phyloP scores from a whole-genome alignment of 805 yeast species.

The Cyberlindnera samutprakarnensis region DNA sequence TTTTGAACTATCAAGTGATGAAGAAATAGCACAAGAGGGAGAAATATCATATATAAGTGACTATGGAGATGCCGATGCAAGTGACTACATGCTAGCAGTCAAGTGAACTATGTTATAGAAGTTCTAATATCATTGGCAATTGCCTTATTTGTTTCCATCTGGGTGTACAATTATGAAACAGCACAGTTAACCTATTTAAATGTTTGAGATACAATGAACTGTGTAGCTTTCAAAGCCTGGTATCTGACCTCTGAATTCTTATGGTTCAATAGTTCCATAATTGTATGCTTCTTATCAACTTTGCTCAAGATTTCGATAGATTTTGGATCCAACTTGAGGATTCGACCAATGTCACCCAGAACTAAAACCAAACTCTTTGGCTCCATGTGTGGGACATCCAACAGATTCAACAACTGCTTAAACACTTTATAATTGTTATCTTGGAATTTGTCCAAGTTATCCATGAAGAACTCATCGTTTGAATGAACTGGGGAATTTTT shows the following conservation, averaged over 20 bases:
- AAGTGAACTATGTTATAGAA: conserved; percentile 11
- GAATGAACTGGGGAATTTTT: conserved; percentile 91
- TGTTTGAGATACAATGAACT: conserved; percentile 81
- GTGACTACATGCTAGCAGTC: conserved; percentile 20
- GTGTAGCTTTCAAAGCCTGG: conserved; percentile 95
- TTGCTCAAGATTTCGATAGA: conserved; percentile 45
- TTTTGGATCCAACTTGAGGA: conserved; percentile 57
- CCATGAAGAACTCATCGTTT: conserved; percentile 84
- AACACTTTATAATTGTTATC: conserved; percentile 69
- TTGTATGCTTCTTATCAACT: conserved; percentile 61
- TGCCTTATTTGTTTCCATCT: too few relatives aligned
- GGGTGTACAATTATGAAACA: too few relatives aligned
- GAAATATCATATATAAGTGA: too few relatives aligned
- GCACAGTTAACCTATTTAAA: conserved; percentile 40
- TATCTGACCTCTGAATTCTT: conserved; percentile 84
- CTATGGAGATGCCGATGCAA: conserved; percentile 21
- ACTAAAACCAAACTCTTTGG: conserved; percentile 47
- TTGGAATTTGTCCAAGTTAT: conserved; percentile 69
- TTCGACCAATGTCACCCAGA: conserved; percentile 57
- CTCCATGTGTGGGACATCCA: conserved; percentile 33
- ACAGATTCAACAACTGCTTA: conserved; percentile 48
- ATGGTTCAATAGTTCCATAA: conserved; percentile 78
- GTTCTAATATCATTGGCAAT: not conserved
- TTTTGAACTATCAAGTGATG: conserved; percentile 2
- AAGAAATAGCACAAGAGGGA: too few relatives aligned